Base-by-base conservation (phyloP, 2,329 filamentous ascomycete genomes). In the Pseudogymnoascus sp. region DNA sequence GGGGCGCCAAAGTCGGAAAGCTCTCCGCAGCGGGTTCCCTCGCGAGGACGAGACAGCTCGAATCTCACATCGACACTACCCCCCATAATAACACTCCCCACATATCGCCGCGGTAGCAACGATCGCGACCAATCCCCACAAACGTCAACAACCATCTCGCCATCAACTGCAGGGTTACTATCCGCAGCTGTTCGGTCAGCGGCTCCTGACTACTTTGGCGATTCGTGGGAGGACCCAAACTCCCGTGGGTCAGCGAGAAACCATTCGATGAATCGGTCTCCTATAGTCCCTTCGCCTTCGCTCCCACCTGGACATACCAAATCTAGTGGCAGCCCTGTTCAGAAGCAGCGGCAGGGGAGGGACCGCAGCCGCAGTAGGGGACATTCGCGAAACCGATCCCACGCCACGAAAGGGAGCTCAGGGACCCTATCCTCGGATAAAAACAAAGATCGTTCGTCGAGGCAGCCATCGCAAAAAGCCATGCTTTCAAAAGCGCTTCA, bases 401-500 rank as follows among this genome's bases (percentile, higher is more conserved):
- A 77, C 40, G 72, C 75, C 3, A 71, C 74, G n/a, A 81, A 79
- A 65, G 75, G 76, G 37, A 80, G 79, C 68, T 70, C 72, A 19
- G 80, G 81, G 62, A 77, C 77, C 5, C 75, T 73, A 7, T 75
- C 74, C 37, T 74, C 74, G 3, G 70, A 70, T 21, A 74, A 72
- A 42, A 74, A 73, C 35, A 68, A 60, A 59, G 62, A 64, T 37
- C 69, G 69, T 56, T 68, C 67, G 56, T 70, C 69, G 71, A 76
- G 80, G 66, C 77, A 77, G n/a, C 84, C 85, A 13, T 91, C 89
- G 1, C 89, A 97, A 74, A 97, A 97, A 79, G 90, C 88, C 10
- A 97, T 97, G 93, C 82, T 99, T 37, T 96, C 93, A n/a, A 90
- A 90, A 70, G 95, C 95, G 0, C 79, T 99, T 62, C 89, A 96